Base-by-base conservation (phyloP, 1,139 yeast genomes). In the Sugiyamaella neomexicana region DNA sequence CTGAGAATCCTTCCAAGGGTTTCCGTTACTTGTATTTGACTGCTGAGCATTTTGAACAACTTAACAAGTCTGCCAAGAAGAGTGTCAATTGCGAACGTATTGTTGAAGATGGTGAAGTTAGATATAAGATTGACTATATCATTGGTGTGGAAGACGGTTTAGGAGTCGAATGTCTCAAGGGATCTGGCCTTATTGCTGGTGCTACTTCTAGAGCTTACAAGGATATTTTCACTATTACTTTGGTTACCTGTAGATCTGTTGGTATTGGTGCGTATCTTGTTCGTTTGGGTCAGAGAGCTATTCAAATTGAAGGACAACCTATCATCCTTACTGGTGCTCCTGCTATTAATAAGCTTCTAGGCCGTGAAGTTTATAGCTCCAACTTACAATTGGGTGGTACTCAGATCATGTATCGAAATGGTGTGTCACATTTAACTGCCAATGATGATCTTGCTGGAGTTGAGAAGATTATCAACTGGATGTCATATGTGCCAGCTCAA, bases 231-330 rank as follows among this genome's bases (percentile, higher is more conserved):
- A 93, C 99, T 32, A 84, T 91, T 59, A 93, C 99, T 23, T 80
- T 93, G 72, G 99, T 93, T 53, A 93, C 99, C 20, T 91, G 98
- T 77, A 85, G 99, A 79, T 90, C 98, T 47, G 99, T 93, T 67
- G 99, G 99, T 84, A 93, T 93, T 73, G 99, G 99, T 79, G 99
- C 99, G 47, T 93, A 93, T 71, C 80, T 93, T 71, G 99, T 93
- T 45, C 86, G 99, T 75, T 81, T 93, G 62, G 99, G 99, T 69
- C 98, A 93, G 80, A 88, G 99, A 80, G 96, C 98, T 47, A 91
- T 93, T 68, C 99, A 93, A 78, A 87, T 93, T 65, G 98, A 93
- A 72, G 99, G 99, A 50, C 98, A 93, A 75, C 99, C 99, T 57
- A 90, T 93, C 65, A 93, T 93, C 65, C 84, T 93, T 69, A 93